Conservation (phyloP, 129 eudicot genomes). For the Glebionis coronaria region DNA sequence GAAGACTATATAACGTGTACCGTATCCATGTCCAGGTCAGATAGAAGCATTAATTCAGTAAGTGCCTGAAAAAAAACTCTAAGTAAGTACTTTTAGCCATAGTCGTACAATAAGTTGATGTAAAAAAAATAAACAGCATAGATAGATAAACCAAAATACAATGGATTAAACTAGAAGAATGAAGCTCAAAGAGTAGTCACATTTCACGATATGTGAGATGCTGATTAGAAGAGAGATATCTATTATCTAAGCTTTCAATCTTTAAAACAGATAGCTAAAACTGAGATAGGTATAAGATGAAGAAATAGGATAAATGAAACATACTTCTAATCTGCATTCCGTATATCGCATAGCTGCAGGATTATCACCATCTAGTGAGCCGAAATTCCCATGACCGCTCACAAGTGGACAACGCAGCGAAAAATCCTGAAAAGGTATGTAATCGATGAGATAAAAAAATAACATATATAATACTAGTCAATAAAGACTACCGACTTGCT, state of each 20-base stretch:
- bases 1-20: slow-evolving; percentile 30
- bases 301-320: slow-evolving; percentile 14
- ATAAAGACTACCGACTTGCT: not conserved
- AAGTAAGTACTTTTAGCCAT: slow-evolving; percentile 23
- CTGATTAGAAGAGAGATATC: too few relatives aligned
- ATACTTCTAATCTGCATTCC: slow-evolving; percentile 93
- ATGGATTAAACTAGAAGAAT: too few relatives aligned
- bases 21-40: slow-evolving; percentile 89
- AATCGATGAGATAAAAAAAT: not conserved
- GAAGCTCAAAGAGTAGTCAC: too few relatives aligned
- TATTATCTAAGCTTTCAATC: not conserved
- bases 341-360: slow-evolving; percentile 99
- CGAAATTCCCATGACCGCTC: slow-evolving; percentile 96
- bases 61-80: slow-evolving; percentile 62
- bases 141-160: too few relatives aligned
- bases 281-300: not conserved
- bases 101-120: not conserved
- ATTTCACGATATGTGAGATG: too few relatives aligned
- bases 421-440: slow-evolving; percentile 57
- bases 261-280: slow-evolving; percentile 5
- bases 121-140: not conserved
- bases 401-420: slow-evolving; percentile 88
- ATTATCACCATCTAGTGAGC: slow-evolving; percentile 95
- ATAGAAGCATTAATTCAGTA: slow-evolving; percentile 83
- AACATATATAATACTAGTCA: not conserved